These are phyloP conservation scores for Triglochin maritima DNA, from an alignment of 106 monocot genomes.

Conservation along the genomic window DNA sequence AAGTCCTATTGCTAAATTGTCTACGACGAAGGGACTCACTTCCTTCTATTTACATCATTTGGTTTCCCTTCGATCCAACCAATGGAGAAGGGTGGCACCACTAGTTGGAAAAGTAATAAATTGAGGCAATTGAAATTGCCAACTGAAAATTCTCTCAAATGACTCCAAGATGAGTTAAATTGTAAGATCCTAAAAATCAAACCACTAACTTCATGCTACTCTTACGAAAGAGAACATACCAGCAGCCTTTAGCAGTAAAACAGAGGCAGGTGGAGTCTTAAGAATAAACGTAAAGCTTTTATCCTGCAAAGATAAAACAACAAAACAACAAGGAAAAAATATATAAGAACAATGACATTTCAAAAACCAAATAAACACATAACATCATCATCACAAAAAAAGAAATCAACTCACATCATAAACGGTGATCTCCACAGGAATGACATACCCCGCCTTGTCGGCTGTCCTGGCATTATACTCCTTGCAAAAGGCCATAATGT, in stretches of 20 bases:
- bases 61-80: too few species aligned
- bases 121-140: too few species aligned
- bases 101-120: too few species aligned
- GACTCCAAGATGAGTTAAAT: too few species aligned
- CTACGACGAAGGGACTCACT: too few species aligned
- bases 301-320: constrained; percentile 44
- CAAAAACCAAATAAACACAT: not conserved
- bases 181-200: too few species aligned
- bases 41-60: too few species aligned
- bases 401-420: constrained; percentile 62
- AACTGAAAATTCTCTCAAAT: too few species aligned
- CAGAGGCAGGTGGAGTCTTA: constrained; percentile 95
- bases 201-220: too few species aligned
- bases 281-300: constrained; percentile 96
- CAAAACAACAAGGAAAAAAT: not conserved
- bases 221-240: constrained; percentile 26
- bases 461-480: constrained; percentile 98
- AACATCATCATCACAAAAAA: not conserved
- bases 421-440: constrained; percentile 96
- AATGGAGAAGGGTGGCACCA: too few species aligned
- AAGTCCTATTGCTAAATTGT: too few species aligned
- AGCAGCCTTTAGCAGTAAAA: constrained; percentile 93
- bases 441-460: constrained; percentile 86
- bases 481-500: constrained; percentile 97
- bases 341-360: not conserved